Base-by-base conservation (phyloP, 139 green algal genomes). In the Mesotaenium endlicherianum region DNA sequence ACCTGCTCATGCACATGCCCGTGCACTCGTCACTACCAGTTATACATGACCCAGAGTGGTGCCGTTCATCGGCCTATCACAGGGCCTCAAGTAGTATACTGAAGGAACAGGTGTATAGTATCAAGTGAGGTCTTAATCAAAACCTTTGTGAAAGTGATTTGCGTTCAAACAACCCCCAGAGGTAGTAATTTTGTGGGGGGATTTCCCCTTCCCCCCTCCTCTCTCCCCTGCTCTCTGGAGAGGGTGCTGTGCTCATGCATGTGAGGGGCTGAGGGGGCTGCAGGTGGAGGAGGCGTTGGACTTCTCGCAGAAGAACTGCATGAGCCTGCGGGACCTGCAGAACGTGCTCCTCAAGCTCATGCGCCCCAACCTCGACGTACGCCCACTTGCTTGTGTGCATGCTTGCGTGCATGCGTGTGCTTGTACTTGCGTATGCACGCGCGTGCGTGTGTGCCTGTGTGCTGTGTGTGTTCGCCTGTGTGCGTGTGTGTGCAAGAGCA, bases 251-350 rank as follows among this genome's bases (percentile, higher is more conserved):
- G 50, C 30, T 47, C 31, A n/a, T 69, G 34, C 26, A 40, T 70
- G 34, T 5, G 20, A 70, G 39, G 8, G 38, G 45, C 5, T 40
- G 41, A 38, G 75, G 26, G 77, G 14, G 57, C 42, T 82, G 20
- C 47, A 83, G 72, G 82, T 87, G 55, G 58, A 87, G 2, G 0
- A 43, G 50, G 71, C 82, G 2, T 38, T 87, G 82, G 82, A 87
- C 53, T 83, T 83, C 30, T 79, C 72, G 5, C 17, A 6, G 43
- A 87, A 87, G 57, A 87, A 83, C 40, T 6, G 38, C 14, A 77
- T 83, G 30, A 75, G 64, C 16, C 72, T 87, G 49, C 34, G n/a
- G 14, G 82, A 87, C 57, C 71, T 87, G n/a, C 82, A 87, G 72
- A 53, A 87, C 71, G 26, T 70, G 17, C 82, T 87, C 3, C 34